Evolutionary conservation across 2,329 filamentous ascomycete species (phyloP).

Genomic region (Madurella fahalii): DNA sequence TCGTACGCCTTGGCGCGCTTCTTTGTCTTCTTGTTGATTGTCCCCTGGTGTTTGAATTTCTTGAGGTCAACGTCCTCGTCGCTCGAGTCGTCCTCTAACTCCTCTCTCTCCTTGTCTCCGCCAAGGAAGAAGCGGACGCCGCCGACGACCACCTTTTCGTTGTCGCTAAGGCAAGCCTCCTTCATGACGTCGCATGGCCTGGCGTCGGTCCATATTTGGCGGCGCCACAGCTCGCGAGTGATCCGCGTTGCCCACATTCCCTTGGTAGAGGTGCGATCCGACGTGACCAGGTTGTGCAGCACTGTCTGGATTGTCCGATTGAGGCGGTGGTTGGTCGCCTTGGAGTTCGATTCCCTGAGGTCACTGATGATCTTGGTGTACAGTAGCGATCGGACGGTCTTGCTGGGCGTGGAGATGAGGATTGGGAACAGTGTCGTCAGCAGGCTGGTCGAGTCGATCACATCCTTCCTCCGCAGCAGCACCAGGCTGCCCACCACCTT

Average conservation of each 20-base stretch:
- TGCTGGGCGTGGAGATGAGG: conserved; percentile 81
- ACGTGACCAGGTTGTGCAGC: conserved; percentile 84
- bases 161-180: conserved; percentile 80
- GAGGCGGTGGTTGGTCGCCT: conserved; percentile 83
- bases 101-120: conserved; percentile 92
- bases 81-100: conserved; percentile 82
- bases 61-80: conserved; percentile 79
- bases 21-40: conserved; percentile 94
- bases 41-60: conserved; percentile 76
- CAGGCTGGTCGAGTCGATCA: conserved; percentile 78
- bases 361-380: conserved; percentile 89
- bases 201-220: conserved; percentile 91
- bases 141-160: conserved; percentile 86
- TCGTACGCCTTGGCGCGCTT: conserved; percentile 78
- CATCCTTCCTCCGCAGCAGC: conserved; percentile 82
- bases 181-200: conserved; percentile 99
- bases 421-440: conserved; percentile 93
- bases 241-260: conserved; percentile 95
- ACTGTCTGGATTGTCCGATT: conserved; percentile 93
- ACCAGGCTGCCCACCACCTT: conserved; percentile 92
- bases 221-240: conserved; percentile 91
- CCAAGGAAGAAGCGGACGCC: conserved; percentile 93
- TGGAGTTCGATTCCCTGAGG: conserved; percentile 80
- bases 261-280: conserved; percentile 78
- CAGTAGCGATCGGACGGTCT: conserved; percentile 77